These are phyloP conservation scores for Globisporangium canariense DNA, from an alignment of 352 stramenopile species.

Conservation along the genomic window DNA sequence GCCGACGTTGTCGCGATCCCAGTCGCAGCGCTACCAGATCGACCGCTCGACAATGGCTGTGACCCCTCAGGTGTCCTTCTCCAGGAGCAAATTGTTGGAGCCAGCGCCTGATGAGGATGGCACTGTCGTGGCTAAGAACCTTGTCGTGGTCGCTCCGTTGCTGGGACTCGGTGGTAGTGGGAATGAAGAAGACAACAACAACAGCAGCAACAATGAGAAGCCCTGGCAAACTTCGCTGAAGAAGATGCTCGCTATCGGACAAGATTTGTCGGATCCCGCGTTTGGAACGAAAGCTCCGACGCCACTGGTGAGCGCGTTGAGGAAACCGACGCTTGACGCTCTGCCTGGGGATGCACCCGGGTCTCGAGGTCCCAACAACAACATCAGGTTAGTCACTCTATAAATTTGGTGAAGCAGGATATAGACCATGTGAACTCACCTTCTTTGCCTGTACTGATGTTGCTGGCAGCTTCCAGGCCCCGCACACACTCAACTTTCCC, in stretches of 20 bases:
- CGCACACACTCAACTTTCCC: constrained; percentile 40
- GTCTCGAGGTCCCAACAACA: background rate
- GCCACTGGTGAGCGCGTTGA: background rate
- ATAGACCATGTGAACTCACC: background rate
- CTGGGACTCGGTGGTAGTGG: background rate
- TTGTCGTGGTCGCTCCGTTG: background rate
- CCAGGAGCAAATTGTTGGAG: background rate
- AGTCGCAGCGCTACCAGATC: constrained; percentile 28
- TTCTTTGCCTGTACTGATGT: background rate
- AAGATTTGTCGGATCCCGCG: constrained; percentile 2
- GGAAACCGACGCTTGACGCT: constrained; percentile 1
- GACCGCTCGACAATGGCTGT: background rate
- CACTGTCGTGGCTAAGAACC: background rate
- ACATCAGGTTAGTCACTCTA: background rate
- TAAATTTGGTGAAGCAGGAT: background rate
- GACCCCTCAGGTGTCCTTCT: background rate
- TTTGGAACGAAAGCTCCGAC: background rate
- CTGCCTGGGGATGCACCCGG: background rate
- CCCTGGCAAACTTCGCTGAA: constrained; percentile 62
- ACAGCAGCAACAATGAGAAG: constrained; percentile 15
- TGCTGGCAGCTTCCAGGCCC: background rate
- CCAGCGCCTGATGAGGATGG: background rate
- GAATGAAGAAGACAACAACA: background rate
- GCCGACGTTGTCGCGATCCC: constrained; percentile 29
- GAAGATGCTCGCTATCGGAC: constrained; percentile 46